Conservation (phyloP, 139 green algal species). For the Edaphochlamys debaryana region DNA sequence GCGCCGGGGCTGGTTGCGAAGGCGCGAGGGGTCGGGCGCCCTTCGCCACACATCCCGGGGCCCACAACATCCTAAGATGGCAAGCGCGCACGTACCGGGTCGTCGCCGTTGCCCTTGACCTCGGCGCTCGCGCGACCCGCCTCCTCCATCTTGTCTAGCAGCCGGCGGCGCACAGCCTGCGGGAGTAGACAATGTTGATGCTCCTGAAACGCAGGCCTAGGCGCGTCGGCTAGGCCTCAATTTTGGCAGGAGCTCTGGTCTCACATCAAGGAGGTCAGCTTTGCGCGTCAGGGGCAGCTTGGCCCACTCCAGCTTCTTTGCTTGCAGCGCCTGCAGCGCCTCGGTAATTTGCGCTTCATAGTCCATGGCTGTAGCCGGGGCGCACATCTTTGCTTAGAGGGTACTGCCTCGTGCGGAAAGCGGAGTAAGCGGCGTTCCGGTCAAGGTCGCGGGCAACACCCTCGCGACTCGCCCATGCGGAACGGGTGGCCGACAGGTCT, state of each 20-base stretch:
- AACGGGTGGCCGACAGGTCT: no score
- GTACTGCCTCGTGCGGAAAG: no score
- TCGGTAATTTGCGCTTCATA: neutral
- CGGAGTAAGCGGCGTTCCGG: no score
- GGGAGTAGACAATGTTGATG: neutral
- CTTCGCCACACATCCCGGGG: neutral
- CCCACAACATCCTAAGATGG: neutral
- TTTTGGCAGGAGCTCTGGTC: neutral
- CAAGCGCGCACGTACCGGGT: neutral
- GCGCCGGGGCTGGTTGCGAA: neutral
- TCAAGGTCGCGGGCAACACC: no score
- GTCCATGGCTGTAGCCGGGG: no score
- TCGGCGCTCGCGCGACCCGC: neutral
- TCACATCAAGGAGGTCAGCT: conserved; percentile 3
- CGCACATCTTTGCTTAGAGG: no score
- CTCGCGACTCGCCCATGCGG: no score
- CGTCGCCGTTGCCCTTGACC: neutral
- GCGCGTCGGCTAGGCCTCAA: neutral
- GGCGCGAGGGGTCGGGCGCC: neutral
- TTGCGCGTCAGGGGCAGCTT: neutral
- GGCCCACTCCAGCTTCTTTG: conserved; percentile 15
- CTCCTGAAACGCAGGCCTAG: neutral
- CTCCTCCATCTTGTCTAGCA: neutral
- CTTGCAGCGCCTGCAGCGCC: neutral
- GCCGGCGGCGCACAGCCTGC: neutral